Percentiles rank a stretch among this genome's conserved stretches.
phyloP scores from a whole-genome alignment of 345 rosid species.

The Acer campestre region DNA sequence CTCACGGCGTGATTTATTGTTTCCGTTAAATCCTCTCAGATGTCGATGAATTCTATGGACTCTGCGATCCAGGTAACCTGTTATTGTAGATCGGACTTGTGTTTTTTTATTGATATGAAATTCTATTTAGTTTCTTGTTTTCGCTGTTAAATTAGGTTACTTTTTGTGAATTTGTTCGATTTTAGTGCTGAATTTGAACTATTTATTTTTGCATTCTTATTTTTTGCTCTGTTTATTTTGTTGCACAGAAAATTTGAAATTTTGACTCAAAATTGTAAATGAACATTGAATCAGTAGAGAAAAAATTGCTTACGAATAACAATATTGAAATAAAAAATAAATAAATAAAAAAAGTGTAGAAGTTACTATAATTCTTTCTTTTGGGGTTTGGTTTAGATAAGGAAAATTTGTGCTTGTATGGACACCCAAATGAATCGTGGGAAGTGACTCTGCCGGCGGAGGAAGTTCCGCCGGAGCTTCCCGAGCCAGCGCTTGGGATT shows the following conservation, averaged over 20 bases:
- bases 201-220: neutral
- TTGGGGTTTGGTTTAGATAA: slow-evolving; percentile 50
- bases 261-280: neutral
- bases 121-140: neutral
- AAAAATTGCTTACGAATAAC: neutral
- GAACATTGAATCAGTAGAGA: slow-evolving; percentile 2
- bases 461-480: slow-evolving; percentile 97
- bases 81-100: slow-evolving; percentile 17
- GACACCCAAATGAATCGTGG: slow-evolving; percentile 92
- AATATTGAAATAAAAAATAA: neutral
- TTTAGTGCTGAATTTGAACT: neutral
- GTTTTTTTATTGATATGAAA: neutral
- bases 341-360: neutral
- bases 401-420: slow-evolving; percentile 94
- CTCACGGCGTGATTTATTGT: neutral
- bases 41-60: slow-evolving; percentile 85
- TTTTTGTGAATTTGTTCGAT: neutral
- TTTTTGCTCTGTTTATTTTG: neutral
- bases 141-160: neutral
- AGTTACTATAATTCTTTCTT: neutral
- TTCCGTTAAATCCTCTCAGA: slow-evolving; percentile 43
- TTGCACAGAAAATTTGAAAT: neutral
- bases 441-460: slow-evolving; percentile 94
- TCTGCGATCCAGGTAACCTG: slow-evolving; percentile 92
- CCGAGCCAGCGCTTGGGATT: slow-evolving; percentile 97